phyloP scores from a whole-genome alignment of 2,329 filamentous ascomycete genomes.

The Hypoxylon sp. region DNA sequence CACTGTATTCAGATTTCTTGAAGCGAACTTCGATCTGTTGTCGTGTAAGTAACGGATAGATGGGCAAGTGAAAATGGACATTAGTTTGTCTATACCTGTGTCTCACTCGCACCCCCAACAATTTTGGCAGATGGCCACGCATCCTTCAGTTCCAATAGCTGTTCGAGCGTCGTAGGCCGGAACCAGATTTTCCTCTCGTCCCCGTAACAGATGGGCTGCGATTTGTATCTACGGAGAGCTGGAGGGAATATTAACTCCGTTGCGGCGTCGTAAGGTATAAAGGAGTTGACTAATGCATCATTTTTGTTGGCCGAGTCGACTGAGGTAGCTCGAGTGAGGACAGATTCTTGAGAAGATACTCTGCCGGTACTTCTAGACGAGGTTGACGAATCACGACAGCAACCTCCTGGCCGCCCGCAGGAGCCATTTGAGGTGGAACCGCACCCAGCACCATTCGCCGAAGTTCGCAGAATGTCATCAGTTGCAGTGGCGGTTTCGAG shows the following conservation, averaged over 20 bases:
- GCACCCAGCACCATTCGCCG: constrained; percentile 7
- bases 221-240: constrained; percentile 78
- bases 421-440: constrained; percentile 14
- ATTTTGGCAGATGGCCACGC: constrained; percentile 85
- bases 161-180: constrained; percentile 81
- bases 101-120: constrained; percentile 88
- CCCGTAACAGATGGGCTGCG: constrained; percentile 82
- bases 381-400: constrained; percentile 51
- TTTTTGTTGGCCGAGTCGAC: constrained; percentile 57
- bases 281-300: constrained; percentile 69
- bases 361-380: constrained; percentile 71
- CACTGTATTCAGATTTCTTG: constrained; percentile 86
- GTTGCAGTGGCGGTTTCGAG: not conserved
- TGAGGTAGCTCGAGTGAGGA: constrained; percentile 71
- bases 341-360: constrained; percentile 56
- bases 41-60: constrained; percentile 24
- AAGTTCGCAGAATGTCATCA: constrained; percentile 1
- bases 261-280: constrained; percentile 89
- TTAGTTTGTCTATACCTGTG: constrained; percentile 25
- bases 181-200: constrained; percentile 95
- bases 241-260: constrained; percentile 95
- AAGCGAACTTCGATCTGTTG: constrained; percentile 98
- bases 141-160: constrained; percentile 88
- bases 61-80: not conserved
- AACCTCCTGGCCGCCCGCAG: constrained; percentile 49